phyloP scores from a whole-genome alignment of 495 filamentous ascomycete species.

The Podospora australis region DNA sequence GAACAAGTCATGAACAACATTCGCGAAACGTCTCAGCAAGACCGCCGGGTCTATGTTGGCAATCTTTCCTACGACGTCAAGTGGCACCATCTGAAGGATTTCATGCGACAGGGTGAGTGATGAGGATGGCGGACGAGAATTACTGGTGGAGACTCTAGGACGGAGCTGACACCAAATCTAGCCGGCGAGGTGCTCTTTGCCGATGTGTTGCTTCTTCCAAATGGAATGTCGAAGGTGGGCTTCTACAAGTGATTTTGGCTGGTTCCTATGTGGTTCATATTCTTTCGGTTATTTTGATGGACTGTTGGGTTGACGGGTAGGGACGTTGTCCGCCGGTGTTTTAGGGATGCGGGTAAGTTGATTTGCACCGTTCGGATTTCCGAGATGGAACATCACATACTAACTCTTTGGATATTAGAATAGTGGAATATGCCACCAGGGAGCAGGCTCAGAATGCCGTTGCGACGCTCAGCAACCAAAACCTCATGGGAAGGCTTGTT shows the following conservation, averaged over 20 bases:
- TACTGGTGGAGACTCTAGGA: neutral
- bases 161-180: conserved; percentile 33
- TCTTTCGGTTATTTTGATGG: conserved; percentile 75
- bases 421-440: conserved; percentile 99
- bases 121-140: neutral
- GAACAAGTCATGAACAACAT: conserved; percentile 94
- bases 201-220: conserved; percentile 99
- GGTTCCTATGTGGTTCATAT: conserved; percentile 65
- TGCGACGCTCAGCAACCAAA: conserved; percentile 97
- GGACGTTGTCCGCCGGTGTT: conserved; percentile 82
- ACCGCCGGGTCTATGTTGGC: conserved; percentile 98
- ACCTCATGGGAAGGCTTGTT: conserved; percentile 93
- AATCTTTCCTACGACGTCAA: conserved; percentile 99
- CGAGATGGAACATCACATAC: neutral
- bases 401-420: conserved; percentile 49
- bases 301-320: conserved; percentile 99
- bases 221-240: conserved; percentile 99
- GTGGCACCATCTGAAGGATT: conserved; percentile 99
- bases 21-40: conserved; percentile 91
- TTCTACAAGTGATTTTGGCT: conserved; percentile 82
- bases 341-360: conserved; percentile 99
- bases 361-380: neutral
- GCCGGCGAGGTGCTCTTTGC: conserved; percentile 99
- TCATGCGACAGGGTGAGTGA: conserved; percentile 95
- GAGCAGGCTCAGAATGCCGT: conserved; percentile 98